A percentile compares a stretch with the other conserved stretches of the same genome.
Conservation (phyloP, 164 flowering plant species). For the Vitis riparia region DNA sequence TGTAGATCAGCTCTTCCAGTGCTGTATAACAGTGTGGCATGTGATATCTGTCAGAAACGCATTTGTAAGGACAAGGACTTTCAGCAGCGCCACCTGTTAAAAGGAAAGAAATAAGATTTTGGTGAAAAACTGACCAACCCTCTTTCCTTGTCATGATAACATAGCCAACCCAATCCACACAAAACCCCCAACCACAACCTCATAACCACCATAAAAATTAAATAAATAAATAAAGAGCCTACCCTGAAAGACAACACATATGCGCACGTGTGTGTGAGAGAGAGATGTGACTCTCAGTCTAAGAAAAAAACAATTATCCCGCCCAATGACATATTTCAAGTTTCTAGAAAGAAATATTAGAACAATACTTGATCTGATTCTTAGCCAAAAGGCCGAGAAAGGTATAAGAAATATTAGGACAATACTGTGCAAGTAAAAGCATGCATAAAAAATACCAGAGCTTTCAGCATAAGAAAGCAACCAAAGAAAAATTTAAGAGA, state of each 20-base stretch:
- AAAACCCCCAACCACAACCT: background rate
- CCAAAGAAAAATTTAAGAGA: slow-evolving; percentile 1
- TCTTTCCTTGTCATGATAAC: background rate
- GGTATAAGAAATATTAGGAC: slow-evolving; percentile 19
- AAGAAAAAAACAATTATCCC: no score
- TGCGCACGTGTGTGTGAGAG: no score
- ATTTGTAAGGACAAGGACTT: slow-evolving; percentile 87
- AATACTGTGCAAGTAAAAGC: background rate
- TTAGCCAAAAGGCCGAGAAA: slow-evolving; percentile 71
- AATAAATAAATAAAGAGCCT: background rate
- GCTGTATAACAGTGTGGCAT: slow-evolving; percentile 93
- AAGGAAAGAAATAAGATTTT: slow-evolving; percentile 6
- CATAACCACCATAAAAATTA: background rate
- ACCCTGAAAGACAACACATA: no score
- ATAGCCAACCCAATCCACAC: background rate
- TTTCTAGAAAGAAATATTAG: no score
- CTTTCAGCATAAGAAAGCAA: background rate
- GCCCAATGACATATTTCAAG: no score
- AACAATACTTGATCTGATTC: slow-evolving; percentile 4
- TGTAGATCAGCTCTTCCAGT: slow-evolving; percentile 84
- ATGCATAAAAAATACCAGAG: background rate
- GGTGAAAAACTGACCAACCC: background rate
- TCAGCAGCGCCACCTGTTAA: slow-evolving; percentile 82
- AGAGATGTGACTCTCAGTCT: no score
- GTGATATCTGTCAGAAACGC: slow-evolving; percentile 90